Evolutionary conservation across 1,139 yeast genomes (phyloP).

Genomic region (Eremothecium coryli): DNA sequence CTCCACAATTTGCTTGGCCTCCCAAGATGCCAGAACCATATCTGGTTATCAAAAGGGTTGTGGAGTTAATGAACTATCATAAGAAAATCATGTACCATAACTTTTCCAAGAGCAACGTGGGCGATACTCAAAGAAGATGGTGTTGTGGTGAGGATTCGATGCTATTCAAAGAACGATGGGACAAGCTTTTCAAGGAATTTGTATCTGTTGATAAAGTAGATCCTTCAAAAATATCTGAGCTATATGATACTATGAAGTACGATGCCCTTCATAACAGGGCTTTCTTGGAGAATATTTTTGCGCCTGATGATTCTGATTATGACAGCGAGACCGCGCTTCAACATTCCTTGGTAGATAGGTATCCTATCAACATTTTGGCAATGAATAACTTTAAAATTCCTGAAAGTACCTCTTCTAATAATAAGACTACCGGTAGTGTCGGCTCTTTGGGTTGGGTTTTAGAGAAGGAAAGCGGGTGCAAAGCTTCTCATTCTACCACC

Average conservation of each 20-base stretch:
- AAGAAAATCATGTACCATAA: slow-evolving; percentile 76
- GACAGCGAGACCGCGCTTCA: slow-evolving; percentile 51
- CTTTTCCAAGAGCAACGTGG: slow-evolving; percentile 53
- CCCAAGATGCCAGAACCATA: slow-evolving; percentile 97
- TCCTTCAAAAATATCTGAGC: slow-evolving; percentile 92
- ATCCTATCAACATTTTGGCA: slow-evolving; percentile 71
- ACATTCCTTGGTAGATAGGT: slow-evolving; percentile 59
- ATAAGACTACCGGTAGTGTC: slow-evolving; percentile 36
- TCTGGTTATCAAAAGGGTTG: slow-evolving; percentile 84
- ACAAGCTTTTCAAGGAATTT: slow-evolving; percentile 87
- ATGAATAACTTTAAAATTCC: slow-evolving; percentile 58
- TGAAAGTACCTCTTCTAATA: slow-evolving; percentile 17
- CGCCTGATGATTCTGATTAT: slow-evolving; percentile 46
- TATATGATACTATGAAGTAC: slow-evolving; percentile 96
- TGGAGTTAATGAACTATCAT: slow-evolving; percentile 91
- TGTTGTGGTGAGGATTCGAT: slow-evolving; percentile 95
- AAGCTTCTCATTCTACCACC: slow-evolving; percentile 28
- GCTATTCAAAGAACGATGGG: slow-evolving; percentile 94
- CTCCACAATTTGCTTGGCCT: slow-evolving; percentile 99
- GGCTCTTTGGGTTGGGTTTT: slow-evolving; percentile 73
- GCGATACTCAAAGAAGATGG: slow-evolving; percentile 71
- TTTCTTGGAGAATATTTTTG: slow-evolving; percentile 73
- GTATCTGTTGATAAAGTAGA: slow-evolving; percentile 91
- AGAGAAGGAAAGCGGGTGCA: slow-evolving; percentile 39
- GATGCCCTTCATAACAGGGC: slow-evolving; percentile 94